phyloP scores from a whole-genome alignment of 2,329 filamentous ascomycete species.

The Fusarium staphyleae region DNA sequence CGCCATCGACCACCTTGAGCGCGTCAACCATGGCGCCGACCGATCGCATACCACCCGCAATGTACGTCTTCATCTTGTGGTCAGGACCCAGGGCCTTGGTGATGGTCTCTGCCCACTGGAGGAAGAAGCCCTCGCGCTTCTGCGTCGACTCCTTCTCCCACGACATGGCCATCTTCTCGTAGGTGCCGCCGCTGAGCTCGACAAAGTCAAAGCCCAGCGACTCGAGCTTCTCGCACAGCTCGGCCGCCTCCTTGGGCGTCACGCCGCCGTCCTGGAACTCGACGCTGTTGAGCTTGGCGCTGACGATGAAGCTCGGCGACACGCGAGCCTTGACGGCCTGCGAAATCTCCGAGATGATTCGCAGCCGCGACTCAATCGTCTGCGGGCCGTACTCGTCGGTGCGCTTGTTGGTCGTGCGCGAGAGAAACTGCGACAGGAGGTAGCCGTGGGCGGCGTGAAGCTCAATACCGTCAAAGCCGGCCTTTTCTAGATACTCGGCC shows the following conservation, averaged over 20 bases:
- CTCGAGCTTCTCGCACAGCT: slow-evolving; percentile 57
- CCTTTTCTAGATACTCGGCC: slow-evolving; percentile 67
- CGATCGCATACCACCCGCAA: slow-evolving; percentile 65
- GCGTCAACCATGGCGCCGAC: slow-evolving; percentile 65
- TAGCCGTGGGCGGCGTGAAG: slow-evolving; percentile 63
- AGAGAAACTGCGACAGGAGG: slow-evolving; percentile 60
- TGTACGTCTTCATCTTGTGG: slow-evolving; percentile 60
- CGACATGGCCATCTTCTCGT: slow-evolving; percentile 58
- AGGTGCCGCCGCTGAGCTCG: slow-evolving; percentile 66
- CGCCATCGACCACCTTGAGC: slow-evolving; percentile 62
- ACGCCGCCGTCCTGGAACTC: slow-evolving; percentile 63
- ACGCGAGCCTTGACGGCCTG: slow-evolving; percentile 44
- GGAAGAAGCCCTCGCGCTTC: slow-evolving; percentile 64
- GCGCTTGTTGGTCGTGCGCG: slow-evolving; percentile 56
- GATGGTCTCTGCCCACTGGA: slow-evolving; percentile 64
- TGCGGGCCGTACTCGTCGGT: slow-evolving; percentile 58
- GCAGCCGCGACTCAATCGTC: slow-evolving; percentile 52
- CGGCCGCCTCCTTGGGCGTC: slow-evolving; percentile 56
- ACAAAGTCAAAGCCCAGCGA: slow-evolving; percentile 62
- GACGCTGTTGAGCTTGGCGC: slow-evolving; percentile 64
- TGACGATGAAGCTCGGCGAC: slow-evolving; percentile 50
- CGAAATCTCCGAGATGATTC: slow-evolving; percentile 54
- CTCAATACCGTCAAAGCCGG: slow-evolving; percentile 63
- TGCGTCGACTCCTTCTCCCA: slow-evolving; percentile 61
- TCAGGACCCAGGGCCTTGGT: slow-evolving; percentile 42